phyloP scores from a whole-genome alignment of 2,329 filamentous ascomycete genomes.

The Xylariaceae sp. region DNA sequence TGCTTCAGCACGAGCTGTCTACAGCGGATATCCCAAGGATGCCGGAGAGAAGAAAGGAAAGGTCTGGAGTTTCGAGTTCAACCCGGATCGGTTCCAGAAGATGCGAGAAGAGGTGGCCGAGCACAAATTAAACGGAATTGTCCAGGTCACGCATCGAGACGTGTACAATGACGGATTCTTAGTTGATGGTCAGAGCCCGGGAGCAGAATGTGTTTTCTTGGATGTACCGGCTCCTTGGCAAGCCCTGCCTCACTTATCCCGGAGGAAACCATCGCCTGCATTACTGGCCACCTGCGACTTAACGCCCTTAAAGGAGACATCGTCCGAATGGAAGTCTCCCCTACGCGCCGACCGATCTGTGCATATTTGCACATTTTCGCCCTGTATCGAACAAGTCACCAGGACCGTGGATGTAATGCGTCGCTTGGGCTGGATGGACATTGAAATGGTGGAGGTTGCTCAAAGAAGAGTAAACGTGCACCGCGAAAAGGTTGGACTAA shows the following conservation, averaged over 20 bases:
- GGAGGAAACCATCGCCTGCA: constrained; percentile 39
- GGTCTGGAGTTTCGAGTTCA: constrained; percentile 80
- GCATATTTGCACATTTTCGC: constrained; percentile 89
- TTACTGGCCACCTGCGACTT: constrained; percentile 23
- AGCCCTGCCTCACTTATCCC: constrained; percentile 68
- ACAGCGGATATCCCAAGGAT: constrained; percentile 59
- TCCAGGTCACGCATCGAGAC: constrained; percentile 71
- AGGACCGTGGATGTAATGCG: constrained; percentile 77
- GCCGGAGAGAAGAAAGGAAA: constrained; percentile 50
- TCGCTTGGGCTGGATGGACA: constrained; percentile 79
- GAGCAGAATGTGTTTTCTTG: constrained; percentile 68
- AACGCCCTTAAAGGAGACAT: constrained; percentile 19
- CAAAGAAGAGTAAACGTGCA: constrained; percentile 75
- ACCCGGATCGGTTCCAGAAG: constrained; percentile 64
- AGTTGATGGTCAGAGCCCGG: constrained; percentile 53
- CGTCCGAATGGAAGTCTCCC: constrained; percentile 47
- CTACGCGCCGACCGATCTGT: constrained; percentile 68
- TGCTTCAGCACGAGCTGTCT: constrained; percentile 69
- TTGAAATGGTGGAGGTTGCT: constrained; percentile 86
- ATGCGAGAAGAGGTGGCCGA: constrained; percentile 64
- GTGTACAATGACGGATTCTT: constrained; percentile 73
- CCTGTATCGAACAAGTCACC: constrained; percentile 94
- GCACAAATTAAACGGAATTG: constrained; percentile 60
- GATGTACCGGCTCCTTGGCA: constrained; percentile 79
- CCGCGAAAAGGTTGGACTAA: constrained; percentile 72